These are phyloP conservation scores for Tetracladium setigerum DNA, from an alignment of 495 filamentous ascomycete species.

Conservation along the genomic window DNA sequence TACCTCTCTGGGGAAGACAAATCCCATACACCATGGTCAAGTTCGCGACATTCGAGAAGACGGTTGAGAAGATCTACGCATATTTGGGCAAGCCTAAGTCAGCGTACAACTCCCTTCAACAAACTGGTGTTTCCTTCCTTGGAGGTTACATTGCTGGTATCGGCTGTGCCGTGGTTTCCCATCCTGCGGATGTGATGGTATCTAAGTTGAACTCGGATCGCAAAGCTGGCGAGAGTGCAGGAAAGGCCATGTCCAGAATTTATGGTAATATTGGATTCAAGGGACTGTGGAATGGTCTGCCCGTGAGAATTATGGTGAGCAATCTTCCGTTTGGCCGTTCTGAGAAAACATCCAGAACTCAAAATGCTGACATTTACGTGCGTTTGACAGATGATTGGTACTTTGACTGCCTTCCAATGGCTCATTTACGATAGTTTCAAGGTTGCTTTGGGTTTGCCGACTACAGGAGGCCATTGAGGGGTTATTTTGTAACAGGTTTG, in stretches of 20 bases:
- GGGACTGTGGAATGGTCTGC: constrained; percentile 64
- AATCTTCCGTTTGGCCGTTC: too few relatives aligned
- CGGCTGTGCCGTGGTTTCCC: constrained; percentile 57
- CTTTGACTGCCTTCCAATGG: constrained; percentile 68
- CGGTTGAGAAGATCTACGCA: constrained; percentile 54
- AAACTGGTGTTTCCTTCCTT: constrained; percentile 62
- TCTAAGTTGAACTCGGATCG: constrained; percentile 22
- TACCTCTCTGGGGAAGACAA: constrained; percentile 64
- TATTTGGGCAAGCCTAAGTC: constrained; percentile 59
- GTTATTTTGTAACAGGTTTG: constrained; percentile 22
- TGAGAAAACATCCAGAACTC: too few relatives aligned
- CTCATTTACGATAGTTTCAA: constrained; percentile 75
- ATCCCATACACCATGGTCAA: constrained; percentile 74
- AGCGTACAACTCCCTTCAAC: constrained; percentile 49
- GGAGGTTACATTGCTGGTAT: constrained; percentile 69
- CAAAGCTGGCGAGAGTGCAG: constrained; percentile 54
- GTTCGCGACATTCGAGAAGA: constrained; percentile 68
- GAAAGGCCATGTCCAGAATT: constrained; percentile 54
- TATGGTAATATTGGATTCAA: constrained; percentile 67
- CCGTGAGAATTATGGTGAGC: constrained; percentile 44
- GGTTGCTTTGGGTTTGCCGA: constrained; percentile 61
- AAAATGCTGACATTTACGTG: background rate
- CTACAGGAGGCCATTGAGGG: constrained; percentile 33
- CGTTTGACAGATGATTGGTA: constrained; percentile 45
- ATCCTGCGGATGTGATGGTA: constrained; percentile 67